Base-by-base conservation (phyloP, 1,284 basidiomycete species). In the Puccinia horiana region DNA sequence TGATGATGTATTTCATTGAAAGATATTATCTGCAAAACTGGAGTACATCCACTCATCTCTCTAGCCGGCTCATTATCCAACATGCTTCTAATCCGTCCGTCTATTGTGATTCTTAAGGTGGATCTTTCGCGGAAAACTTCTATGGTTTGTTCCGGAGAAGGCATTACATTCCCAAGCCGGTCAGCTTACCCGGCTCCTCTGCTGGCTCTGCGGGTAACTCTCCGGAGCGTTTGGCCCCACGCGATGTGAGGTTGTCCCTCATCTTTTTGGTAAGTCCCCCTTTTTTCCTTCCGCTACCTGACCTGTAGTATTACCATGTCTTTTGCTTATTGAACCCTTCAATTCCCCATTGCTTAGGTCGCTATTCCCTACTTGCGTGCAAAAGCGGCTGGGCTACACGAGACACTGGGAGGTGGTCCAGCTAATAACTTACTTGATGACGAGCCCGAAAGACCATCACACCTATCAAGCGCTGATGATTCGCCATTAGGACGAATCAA, bases 51-150 rank as follows among this genome's bases (percentile, higher is more conserved):
- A 44, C 14, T 67, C 37, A 9, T 42, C 63, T 65, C 40, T 76
- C 44, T 6, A 20, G 2, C 47, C 42, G 52, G 35, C 29, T 35
- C 32, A n/a, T 44, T 8, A 52, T n/a, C 65, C 58, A 20, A 18
- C 35, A 26, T 47, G 32, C 8, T 8, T 40, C n/a, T 42, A 47
- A 37, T 56, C 58, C 14, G 58, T 35, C 23, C 32, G 16, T 82
- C 26, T 26, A n/a, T 32, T 23, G 23, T 6, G 81, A 72, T 32
- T 49, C 23, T 72, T n/a, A 8, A 95, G 94, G 91, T 86, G 93
- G 94, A 20, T 94, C 93, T 3, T 97, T 97, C 86, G 89, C 94
- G 3, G 95, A 97, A 87, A 93, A 95, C 85, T 97, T 97, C 86
- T 97, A 97, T 86, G 94, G 94, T 0, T 87, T 97, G 70, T 94